Percentiles rank a stretch among this genome's conserved stretches.
These are phyloP conservation scores for Amoebophrya sp. DNA, from an alignment of 169 alveolate genomes.

Conservation along the genomic window DNA sequence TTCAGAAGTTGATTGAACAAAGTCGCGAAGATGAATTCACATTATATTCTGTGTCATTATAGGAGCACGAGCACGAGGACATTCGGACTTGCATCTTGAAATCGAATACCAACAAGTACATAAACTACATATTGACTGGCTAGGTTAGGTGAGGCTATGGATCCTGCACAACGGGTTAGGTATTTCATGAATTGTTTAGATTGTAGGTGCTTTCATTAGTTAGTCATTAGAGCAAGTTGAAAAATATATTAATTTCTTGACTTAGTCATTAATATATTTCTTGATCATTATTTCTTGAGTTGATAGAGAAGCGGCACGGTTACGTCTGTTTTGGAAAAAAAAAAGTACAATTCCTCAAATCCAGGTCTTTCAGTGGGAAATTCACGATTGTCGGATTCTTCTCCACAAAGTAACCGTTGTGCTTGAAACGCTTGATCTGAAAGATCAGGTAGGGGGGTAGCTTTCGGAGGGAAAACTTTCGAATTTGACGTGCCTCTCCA, in stretches of 20 bases:
- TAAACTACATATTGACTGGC: no score
- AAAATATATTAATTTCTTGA: neutral
- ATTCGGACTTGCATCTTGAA: no score
- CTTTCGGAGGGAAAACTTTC: conserved; percentile 36
- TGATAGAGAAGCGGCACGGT: no score
- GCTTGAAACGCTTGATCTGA: conserved; percentile 85
- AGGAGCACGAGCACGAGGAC: no score
- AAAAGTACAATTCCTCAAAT: conserved; percentile 65
- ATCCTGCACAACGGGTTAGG: no score
- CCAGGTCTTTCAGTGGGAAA: conserved; percentile 87
- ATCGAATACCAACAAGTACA: no score
- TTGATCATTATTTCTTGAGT: neutral
- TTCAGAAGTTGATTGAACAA: no score
- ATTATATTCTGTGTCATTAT: no score
- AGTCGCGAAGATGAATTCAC: no score
- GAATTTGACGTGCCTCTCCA: conserved; percentile 30
- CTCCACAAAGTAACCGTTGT: conserved; percentile 87
- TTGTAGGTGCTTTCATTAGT: no score
- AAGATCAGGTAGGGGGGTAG: conserved; percentile 60
- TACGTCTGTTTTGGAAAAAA: no score
- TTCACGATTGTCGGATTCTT: conserved; percentile 94
- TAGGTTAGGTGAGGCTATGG: conserved; percentile 33
- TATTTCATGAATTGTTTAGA: no score
- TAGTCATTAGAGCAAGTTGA: conserved; percentile 24
- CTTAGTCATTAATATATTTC: neutral